These are phyloP conservation scores for Westerdykella sp. DNA, from an alignment of 2,329 filamentous ascomycete genomes.

Conservation along the genomic window DNA sequence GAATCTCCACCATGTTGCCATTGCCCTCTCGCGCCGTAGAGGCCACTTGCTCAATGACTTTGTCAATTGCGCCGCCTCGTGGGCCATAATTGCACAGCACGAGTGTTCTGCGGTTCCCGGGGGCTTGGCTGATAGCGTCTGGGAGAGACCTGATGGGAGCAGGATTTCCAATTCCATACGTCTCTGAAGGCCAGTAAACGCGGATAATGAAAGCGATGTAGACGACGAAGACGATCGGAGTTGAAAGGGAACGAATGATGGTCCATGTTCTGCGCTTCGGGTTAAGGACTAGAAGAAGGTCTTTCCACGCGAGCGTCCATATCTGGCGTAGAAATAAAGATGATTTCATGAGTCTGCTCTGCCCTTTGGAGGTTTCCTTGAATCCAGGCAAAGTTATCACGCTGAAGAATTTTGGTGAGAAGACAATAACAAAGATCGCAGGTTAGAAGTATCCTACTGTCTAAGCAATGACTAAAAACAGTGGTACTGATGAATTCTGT, in stretches of 20 bases:
- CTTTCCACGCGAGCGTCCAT: slow-evolving; percentile 49
- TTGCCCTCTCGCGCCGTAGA: slow-evolving; percentile 46
- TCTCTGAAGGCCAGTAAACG: slow-evolving; percentile 66
- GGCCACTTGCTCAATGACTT: slow-evolving; percentile 59
- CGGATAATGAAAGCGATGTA: slow-evolving; percentile 47
- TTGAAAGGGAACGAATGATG: slow-evolving; percentile 46
- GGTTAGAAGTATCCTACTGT: too few relatives aligned
- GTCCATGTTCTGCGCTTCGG: slow-evolving; percentile 46
- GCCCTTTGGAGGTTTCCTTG: too few relatives aligned
- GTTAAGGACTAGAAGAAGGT: slow-evolving; percentile 46
- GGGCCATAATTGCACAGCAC: slow-evolving; percentile 68
- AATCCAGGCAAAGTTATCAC: too few relatives aligned
- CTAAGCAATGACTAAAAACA: too few relatives aligned
- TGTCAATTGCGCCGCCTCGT: slow-evolving; percentile 61
- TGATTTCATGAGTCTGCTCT: slow-evolving; percentile 3
- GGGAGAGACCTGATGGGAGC: slow-evolving; percentile 55
- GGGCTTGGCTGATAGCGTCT: slow-evolving; percentile 54
- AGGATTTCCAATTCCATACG: slow-evolving; percentile 61
- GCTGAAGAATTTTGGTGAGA: too few relatives aligned
- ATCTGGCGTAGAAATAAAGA: slow-evolving; percentile 41
- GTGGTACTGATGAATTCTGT: too few relatives aligned
- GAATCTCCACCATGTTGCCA: slow-evolving; percentile 49
- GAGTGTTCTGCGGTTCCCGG: slow-evolving; percentile 56
- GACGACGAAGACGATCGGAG: slow-evolving; percentile 44
- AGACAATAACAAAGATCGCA: too few relatives aligned